Evolutionary conservation across 2,329 filamentous ascomycete genomes (phyloP), one percentile per base, ranked within the genome.

Genomic region (Arthrobotrys iridis): DNA sequence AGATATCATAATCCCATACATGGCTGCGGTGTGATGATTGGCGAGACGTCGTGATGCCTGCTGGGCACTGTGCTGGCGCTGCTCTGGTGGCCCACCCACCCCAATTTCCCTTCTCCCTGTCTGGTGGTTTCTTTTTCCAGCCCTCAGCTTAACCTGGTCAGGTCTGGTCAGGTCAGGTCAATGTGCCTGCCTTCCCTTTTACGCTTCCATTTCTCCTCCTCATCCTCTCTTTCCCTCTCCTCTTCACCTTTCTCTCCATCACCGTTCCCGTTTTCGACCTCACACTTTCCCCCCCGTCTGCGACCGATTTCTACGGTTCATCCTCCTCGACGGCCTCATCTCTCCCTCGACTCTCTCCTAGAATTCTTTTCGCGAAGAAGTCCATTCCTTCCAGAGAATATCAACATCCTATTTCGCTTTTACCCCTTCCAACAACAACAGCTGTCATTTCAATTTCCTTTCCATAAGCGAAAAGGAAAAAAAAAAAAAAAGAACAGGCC

Each of bases 311-410:
- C 40, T 33, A 45, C 72, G 72, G 58, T 64, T 50, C 22, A 64
- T 58, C 58, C 60, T 74, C 28, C 20, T 40, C 59, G 22, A 58
- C 64, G 24, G 30, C 50, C 13, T 64, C 46, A 13, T 18, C 18
- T 35, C 37, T 37, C 28, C 26, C 57, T 55, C 52, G 22, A 43
- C 45, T 45, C 52, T 28, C 60, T 15, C 28, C 45, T 62, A 46
- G 71, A 63, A 65, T 67, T 65, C 72, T 43, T 50, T 64, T 62
- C 45, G 46, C 63, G 62, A 67, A 63, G 30, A 59, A 48, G 52
- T 76, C 58, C 65, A 70, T 70, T 76, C 72, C 72, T 70, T 74
- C 59, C 30, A 40, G 26, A 59, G 52, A 50, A 59, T 41, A 43
- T 43, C 55, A 59, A 43, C 20, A 59, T 18, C 50, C 52, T 2